Conservation (phyloP, 345 rosid species). For the Cardamine resedifolia region DNA sequence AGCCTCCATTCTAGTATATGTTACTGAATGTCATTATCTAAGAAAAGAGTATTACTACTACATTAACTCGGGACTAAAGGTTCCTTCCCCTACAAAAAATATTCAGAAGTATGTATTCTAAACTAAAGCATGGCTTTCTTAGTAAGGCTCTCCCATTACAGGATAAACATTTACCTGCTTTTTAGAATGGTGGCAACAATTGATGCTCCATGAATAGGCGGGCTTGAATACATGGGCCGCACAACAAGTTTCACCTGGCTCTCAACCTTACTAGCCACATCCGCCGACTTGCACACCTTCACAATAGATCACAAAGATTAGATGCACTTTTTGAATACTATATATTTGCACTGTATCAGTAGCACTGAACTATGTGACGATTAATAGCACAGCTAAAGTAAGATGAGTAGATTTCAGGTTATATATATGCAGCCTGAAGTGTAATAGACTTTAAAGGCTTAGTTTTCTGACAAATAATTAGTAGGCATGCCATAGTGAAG, state of each 20-base stretch:
- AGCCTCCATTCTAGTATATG: background rate
- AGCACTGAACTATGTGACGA: background rate
- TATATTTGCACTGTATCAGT: background rate
- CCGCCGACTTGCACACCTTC: slow-evolving; percentile 73
- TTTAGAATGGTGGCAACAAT: slow-evolving; percentile 66
- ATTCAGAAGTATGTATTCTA: background rate
- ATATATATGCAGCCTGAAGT: slow-evolving; percentile 4
- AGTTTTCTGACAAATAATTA: background rate
- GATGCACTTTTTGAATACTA: background rate
- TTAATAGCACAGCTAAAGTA: background rate
- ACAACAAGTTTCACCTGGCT: slow-evolving; percentile 78
- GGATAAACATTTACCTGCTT: slow-evolving; percentile 46
- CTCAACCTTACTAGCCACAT: slow-evolving; percentile 68
- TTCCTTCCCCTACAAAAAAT: background rate
- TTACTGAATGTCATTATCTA: background rate
- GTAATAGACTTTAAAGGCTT: background rate
- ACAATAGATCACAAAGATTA: slow-evolving; percentile 24
- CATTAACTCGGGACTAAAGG: background rate
- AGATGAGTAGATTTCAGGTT: background rate
- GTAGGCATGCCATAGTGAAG: background rate
- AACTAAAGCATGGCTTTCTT: slow-evolving; percentile 18
- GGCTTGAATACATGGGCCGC: slow-evolving; percentile 71
- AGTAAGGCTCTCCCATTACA: background rate
- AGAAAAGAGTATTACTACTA: background rate
- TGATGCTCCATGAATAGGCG: slow-evolving; percentile 78